These are phyloP conservation scores for Exophiala sideris DNA, from an alignment of 2,329 filamentous ascomycete species.

Conservation along the genomic window DNA sequence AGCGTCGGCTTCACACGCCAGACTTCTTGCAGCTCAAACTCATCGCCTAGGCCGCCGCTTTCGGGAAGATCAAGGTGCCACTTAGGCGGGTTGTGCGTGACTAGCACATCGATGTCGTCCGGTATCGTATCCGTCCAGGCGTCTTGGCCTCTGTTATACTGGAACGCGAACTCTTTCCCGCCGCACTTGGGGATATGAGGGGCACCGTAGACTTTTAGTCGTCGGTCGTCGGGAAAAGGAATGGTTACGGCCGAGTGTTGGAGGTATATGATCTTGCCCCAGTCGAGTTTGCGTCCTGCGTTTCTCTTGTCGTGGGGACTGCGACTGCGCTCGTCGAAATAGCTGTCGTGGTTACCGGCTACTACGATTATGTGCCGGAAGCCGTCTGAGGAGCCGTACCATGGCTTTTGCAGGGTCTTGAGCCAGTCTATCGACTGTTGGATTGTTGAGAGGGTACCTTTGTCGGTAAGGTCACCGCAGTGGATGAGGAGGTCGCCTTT, in stretches of 20 bases:
- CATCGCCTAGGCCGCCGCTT: slow-evolving; percentile 65
- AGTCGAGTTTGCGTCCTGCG: slow-evolving; percentile 56
- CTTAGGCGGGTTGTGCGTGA: slow-evolving; percentile 78
- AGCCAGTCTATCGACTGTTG: slow-evolving; percentile 86
- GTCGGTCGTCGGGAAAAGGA: slow-evolving; percentile 57
- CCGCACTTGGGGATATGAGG: slow-evolving; percentile 76
- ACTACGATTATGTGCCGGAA: slow-evolving; percentile 79
- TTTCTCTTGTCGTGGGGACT: slow-evolving; percentile 51
- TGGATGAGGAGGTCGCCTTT: slow-evolving; percentile 83
- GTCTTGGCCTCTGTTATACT: slow-evolving; percentile 63
- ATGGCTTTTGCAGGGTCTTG: slow-evolving; percentile 47
- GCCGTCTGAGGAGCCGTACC: slow-evolving; percentile 41
- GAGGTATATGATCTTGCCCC: slow-evolving; percentile 70
- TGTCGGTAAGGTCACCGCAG: slow-evolving; percentile 77
- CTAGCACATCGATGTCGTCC: slow-evolving; percentile 67
- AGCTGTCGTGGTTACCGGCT: slow-evolving; percentile 85
- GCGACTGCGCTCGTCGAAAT: slow-evolving; percentile 68
- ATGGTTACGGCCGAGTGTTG: slow-evolving; percentile 66
- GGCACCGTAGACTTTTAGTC: slow-evolving; percentile 72
- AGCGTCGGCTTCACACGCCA: slow-evolving; percentile 71
- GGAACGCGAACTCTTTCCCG: slow-evolving; percentile 70
- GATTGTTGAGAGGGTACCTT: slow-evolving; percentile 68
- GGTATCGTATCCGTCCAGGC: slow-evolving; percentile 73
- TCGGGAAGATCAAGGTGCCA: slow-evolving; percentile 58
- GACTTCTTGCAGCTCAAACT: slow-evolving; percentile 65